These are phyloP conservation scores for Arabidopsis suecica DNA, from an alignment of 345 rosid species.

Conservation along the genomic window DNA sequence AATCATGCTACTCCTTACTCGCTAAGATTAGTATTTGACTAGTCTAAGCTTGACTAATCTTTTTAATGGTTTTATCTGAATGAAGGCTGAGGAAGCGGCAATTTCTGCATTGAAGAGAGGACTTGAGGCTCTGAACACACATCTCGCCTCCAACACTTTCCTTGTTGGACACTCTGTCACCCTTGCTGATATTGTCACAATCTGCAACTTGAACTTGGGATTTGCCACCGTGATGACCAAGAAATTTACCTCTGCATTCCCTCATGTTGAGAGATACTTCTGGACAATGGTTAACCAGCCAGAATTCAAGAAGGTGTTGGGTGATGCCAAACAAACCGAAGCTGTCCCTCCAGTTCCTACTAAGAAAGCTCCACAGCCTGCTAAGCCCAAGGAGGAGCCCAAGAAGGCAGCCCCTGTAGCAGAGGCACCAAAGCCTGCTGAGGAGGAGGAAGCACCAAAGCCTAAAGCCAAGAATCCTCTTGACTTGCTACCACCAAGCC, in stretches of 20 bases:
- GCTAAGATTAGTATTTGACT: background rate
- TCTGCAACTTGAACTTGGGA: conserved; percentile 67
- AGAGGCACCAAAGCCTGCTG: conserved; percentile 43
- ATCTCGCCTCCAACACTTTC: conserved; percentile 73
- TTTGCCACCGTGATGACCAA: conserved; percentile 60
- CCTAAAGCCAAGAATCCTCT: conserved; percentile 84
- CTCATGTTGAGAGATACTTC: conserved; percentile 89
- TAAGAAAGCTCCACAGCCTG: conserved; percentile 43
- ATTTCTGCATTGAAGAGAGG: conserved; percentile 46
- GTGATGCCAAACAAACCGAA: conserved; percentile 77
- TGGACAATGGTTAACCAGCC: conserved; percentile 96
- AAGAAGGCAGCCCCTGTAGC: conserved; percentile 43
- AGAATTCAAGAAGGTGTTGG: conserved; percentile 71
- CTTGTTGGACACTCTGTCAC: conserved; percentile 90
- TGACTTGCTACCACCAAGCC: conserved; percentile 87
- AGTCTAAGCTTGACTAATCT: conserved; percentile 2
- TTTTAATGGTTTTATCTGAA: conserved; percentile 1
- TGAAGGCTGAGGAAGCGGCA: conserved; percentile 46
- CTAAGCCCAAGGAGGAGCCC: conserved; percentile 44
- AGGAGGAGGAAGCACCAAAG: conserved; percentile 51
- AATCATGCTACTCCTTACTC: background rate
- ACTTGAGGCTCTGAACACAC: conserved; percentile 59
- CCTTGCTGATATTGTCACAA: conserved; percentile 77
- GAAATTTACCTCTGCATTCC: conserved; percentile 80
- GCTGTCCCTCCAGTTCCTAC: conserved; percentile 52